Evolutionary conservation across 2,329 filamentous ascomycete genomes (phyloP), one percentile per base, ranked within the genome.

Genomic region (Cladosporium sp.): DNA sequence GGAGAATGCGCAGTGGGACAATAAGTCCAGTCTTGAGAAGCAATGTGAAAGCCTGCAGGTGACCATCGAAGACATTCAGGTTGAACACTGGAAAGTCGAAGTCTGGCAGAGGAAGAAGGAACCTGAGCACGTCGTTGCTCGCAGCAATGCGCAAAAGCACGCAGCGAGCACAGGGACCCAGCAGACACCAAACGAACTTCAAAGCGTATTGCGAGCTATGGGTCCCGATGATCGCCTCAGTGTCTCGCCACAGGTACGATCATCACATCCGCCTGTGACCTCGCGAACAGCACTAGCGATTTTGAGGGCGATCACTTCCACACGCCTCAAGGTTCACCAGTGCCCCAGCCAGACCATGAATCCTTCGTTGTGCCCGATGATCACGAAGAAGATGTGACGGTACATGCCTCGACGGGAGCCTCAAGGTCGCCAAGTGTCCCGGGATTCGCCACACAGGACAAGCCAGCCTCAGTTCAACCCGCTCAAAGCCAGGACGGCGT

Each of bases 51-150:
- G 70, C 30, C 70, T 95, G 49, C 83, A 92, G 53, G 70, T 74
- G 4, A 89, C 77, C 3, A 68, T 96, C 1, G 77, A 80, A 30
- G 78, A 86, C 49, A 78, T 79, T 43, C 72, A 84, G 59, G 67
- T 79, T 34, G 64, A 76, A 7, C 60, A 63, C 22, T 82, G 75
- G 74, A 72, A 71, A 43, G 64, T 74, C 29, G 61, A 62, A 8
- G 62, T 75, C 2, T 67, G 78, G 54, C 48, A 56, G 41, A 53
- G 61, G 8, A 59, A 54, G 29, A 51, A 60, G 40, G 63, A 66
- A 54, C 65, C 65, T 3, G 47, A 40, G 20, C 61, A 59, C 44
- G 36, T 37, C 36, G 3, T 15, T 11, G 47, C 50, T 43, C 36
- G 38, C 19, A 15, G 18, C 4, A 18, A 11, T 9, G 27, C 11